Evolutionary conservation across 164 flowering plant species (phyloP), one percentile per base, ranked within the genome.

Genomic region (Piper betle): DNA sequence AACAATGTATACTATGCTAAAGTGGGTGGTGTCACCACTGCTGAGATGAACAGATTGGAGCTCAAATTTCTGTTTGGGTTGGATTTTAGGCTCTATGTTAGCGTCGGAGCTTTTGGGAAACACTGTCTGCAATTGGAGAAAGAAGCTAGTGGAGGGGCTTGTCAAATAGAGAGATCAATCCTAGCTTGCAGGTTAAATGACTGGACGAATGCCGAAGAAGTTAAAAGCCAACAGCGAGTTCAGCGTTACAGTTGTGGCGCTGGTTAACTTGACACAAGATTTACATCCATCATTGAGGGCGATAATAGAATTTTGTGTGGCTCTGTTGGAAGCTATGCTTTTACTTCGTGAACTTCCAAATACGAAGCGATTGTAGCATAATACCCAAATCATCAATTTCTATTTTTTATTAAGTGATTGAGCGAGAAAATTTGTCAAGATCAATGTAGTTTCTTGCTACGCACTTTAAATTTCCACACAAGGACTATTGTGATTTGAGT

Each of bases 1-100:
- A 84, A 87, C 74, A 92, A 87, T 68, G 92, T 89, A 65, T 88
- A 87, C 74, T 92, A 87, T 74, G 98, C 96, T 39, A 84, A 79
- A 79, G 96, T 92, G 37, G 98, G 98, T 66, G 98, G 98, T 57
- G 75, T 92, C 41, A 83, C 80, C 78, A 84, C 85, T 1, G 64
- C 58, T 25, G 98, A 92, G 65, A 64, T 92, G 77, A 92, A 92
- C 83, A 79, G 77, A 56, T 60, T 92, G 81, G 98, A 92, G 78
- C 73, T 84, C 78, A 77, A 80, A 63, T 83, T 92, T 58, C 64
- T 92, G 75, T 88, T 82, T 71, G 71, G 79, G 58, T 64, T 92
- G 37, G 86, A 88, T 69, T 92, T 86, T 71, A 77, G 84, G 67
- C 91, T 92, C 55, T 79, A 84, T n/a, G 96, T 92, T 1, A 81